These are phyloP conservation scores for Monosporozyma aquatica DNA, from an alignment of 805 yeast genomes.

Conservation along the genomic window DNA sequence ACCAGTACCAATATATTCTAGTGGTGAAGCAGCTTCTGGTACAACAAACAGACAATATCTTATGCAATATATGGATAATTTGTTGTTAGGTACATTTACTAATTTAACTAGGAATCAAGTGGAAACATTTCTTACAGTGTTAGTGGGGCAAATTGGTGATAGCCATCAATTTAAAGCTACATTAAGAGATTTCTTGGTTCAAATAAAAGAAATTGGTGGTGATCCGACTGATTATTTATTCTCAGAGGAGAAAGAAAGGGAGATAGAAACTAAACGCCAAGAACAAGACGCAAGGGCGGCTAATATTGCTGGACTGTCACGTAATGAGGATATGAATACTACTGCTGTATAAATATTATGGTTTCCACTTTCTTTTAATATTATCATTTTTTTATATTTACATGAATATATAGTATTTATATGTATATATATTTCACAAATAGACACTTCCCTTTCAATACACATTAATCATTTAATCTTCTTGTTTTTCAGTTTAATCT, in stretches of 20 bases:
- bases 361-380: neutral
- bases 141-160: constrained; percentile 60
- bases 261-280: constrained; percentile 43
- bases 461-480: constrained; percentile 64
- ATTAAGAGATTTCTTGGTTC: constrained; percentile 87
- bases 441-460: neutral
- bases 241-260: constrained; percentile 75
- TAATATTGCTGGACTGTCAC: constrained; percentile 79
- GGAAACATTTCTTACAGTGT: constrained; percentile 62
- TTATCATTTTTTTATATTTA: neutral
- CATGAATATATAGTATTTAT: neutral
- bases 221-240: constrained; percentile 85
- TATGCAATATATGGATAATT: constrained; percentile 62
- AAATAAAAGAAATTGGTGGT: constrained; percentile 87
- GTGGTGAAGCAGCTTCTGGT: constrained; percentile 60
- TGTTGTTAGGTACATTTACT: constrained; percentile 70
- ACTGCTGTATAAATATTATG: too few relatives aligned
- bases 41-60: constrained; percentile 68
- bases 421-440: neutral
- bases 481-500: constrained; percentile 81
- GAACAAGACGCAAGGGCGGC: constrained; percentile 65
- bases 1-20: constrained; percentile 58
- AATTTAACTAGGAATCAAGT: constrained; percentile 70
- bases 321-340: constrained; percentile 85
- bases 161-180: constrained; percentile 63